phyloP scores from a whole-genome alignment of 192 early-diverging fungal genomes.

The Umbelopsis sp. region DNA sequence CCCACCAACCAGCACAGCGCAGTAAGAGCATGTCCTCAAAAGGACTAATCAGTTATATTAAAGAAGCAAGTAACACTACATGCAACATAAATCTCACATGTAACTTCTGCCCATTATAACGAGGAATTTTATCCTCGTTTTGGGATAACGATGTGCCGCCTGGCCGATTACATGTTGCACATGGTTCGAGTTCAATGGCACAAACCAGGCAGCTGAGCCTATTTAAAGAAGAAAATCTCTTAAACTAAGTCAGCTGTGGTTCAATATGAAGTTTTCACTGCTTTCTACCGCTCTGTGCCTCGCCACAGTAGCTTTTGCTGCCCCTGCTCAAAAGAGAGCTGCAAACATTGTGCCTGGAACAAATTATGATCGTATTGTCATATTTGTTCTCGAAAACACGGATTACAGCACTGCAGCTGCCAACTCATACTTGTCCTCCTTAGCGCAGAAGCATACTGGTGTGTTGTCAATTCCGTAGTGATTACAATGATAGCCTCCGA shows the following conservation, averaged over 20 bases:
- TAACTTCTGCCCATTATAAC: too few relatives aligned
- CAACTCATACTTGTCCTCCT: conserved; percentile 21
- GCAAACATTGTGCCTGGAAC: conserved; percentile 24
- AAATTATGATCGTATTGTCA: conserved; percentile 35
- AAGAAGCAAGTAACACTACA: too few relatives aligned
- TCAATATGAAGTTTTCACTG: conserved; percentile 11
- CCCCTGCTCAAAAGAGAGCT: neutral
- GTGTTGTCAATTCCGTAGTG: neutral
- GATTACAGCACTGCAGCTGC: conserved; percentile 24
- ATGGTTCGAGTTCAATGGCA: too few relatives aligned
- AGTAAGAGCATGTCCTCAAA: too few relatives aligned
- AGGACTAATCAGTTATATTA: too few relatives aligned
- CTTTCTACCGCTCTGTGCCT: conserved; percentile 1
- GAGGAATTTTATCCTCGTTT: too few relatives aligned
- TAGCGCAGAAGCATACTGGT: conserved; percentile 28
- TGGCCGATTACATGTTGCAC: too few relatives aligned
- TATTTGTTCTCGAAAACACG: conserved; percentile 37
- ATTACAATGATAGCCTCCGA: neutral
- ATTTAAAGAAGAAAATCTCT: neutral
- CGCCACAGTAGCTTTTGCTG: neutral
- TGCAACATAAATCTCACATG: too few relatives aligned
- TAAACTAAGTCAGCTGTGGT: neutral
- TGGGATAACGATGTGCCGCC: too few relatives aligned
- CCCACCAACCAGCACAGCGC: too few relatives aligned
- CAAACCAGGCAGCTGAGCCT: neutral